Evolutionary conservation across 177 flowering plant genomes (phyloP).

Genomic region (Vitis hybrid): DNA sequence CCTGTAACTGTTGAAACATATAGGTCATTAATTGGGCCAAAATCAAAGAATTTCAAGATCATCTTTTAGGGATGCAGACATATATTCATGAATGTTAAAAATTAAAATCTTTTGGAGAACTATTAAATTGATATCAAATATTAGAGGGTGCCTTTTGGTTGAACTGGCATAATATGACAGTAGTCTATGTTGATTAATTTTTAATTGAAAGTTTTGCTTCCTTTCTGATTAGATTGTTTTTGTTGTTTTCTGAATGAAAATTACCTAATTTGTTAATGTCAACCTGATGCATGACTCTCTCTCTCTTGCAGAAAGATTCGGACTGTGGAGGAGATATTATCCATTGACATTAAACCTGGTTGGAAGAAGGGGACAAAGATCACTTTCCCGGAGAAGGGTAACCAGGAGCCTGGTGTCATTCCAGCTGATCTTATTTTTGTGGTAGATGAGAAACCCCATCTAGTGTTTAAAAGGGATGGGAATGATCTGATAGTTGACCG

Average conservation of each 20-base stretch:
- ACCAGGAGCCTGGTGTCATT: constrained; percentile 60
- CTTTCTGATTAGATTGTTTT: too few relatives aligned
- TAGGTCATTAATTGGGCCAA: too few relatives aligned
- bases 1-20: too few relatives aligned
- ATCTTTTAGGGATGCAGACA: too few relatives aligned
- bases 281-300: constrained; percentile 1
- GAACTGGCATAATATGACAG: too few relatives aligned
- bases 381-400: constrained; percentile 89
- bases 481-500: constrained; percentile 68
- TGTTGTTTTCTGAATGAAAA: not conserved
- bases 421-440: constrained; percentile 83
- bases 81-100: too few relatives aligned
- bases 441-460: constrained; percentile 85
- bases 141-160: too few relatives aligned
- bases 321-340: constrained; percentile 73
- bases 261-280: constrained; percentile 2
- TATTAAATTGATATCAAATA: too few relatives aligned
- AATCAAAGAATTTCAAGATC: too few relatives aligned
- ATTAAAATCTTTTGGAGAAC: too few relatives aligned
- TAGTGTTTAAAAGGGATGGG: constrained; percentile 72
- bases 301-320: constrained; percentile 53
- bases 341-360: constrained; percentile 88
- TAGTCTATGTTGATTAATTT: too few relatives aligned
- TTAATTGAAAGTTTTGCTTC: too few relatives aligned
- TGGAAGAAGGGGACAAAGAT: constrained; percentile 99